Base-by-base conservation (phyloP, 352 stramenopile species). In the Pythium dissimile region DNA sequence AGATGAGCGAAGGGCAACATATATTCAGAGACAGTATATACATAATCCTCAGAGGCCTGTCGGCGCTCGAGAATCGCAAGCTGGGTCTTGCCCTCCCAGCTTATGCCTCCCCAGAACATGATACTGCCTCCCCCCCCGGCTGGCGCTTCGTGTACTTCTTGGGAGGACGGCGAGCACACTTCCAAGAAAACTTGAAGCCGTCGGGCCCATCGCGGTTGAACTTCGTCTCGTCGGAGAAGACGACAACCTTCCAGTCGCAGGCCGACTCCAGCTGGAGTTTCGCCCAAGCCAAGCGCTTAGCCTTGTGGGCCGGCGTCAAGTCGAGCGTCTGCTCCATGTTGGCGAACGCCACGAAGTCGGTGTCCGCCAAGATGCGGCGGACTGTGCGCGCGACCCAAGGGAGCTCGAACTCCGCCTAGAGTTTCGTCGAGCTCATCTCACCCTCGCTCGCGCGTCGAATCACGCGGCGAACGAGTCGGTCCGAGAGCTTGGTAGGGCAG, bases 221-320 rank as follows among this genome's bases (percentile, higher is more conserved):
- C 28, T 72, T 75, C 51, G 73, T 76, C 26, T 78, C 65, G 15
- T 84, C 65, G 0, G 67, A 75, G 37, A 76, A 79, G 49, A 79
- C 66, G 15, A 69, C 59, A 35, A 31, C 11, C 15, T 64, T 24
- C 67, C 71, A 79, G n/a, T n/a, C n/a, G n/a, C n/a, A n/a, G 21
- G 46, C 20, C 1, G 54, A 30, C 28, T 37, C 21, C 0, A 72
- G 15, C 48, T 67, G 64, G 1, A 16, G 31, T 5, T 34, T n/a
- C n/a, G n/a, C n/a, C n/a, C n/a, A n/a, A n/a, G n/a, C n/a, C n/a
- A n/a, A n/a, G n/a, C n/a, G n/a, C n/a, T n/a, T n/a, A n/a, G n/a
- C n/a, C n/a, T n/a, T n/a, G n/a, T n/a, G n/a, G n/a, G n/a, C n/a
- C n/a, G n/a, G n/a, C n/a, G n/a, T n/a, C n/a, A n/a, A n/a, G n/a